These are phyloP conservation scores for Geotrichum cucujoidarum DNA, from an alignment of 1,139 yeast genomes.

Conservation along the genomic window DNA sequence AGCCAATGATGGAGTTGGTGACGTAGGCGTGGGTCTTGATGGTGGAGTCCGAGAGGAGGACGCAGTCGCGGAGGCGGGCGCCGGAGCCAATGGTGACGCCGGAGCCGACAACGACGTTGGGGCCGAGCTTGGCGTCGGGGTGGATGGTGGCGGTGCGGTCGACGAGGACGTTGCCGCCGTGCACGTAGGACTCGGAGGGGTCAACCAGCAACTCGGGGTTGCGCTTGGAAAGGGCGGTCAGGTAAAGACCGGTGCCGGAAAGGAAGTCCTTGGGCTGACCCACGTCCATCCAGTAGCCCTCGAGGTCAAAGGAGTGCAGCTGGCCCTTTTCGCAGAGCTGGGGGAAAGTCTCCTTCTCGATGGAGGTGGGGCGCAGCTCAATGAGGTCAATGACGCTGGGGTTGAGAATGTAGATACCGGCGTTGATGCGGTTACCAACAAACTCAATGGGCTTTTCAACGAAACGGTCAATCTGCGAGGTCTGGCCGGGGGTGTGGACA, in stretches of 20 bases:
- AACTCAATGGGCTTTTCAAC: constrained; percentile 98
- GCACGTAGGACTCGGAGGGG: constrained; percentile 62
- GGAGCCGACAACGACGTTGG: constrained; percentile 97
- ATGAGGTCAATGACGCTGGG: constrained; percentile 95
- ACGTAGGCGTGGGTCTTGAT: constrained; percentile 98
- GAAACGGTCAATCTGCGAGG: constrained; percentile 93
- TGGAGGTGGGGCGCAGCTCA: constrained; percentile 96
- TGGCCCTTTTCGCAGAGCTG: constrained; percentile 81
- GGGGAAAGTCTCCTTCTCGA: constrained; percentile 99
- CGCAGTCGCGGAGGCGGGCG: constrained; percentile 96
- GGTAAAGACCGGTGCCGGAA: constrained; percentile 90
- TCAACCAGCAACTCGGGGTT: constrained; percentile 61
- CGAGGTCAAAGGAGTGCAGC: constrained; percentile 92
- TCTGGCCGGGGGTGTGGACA: constrained; percentile 82
- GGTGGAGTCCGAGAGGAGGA: constrained; percentile 81
- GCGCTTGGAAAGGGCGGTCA: constrained; percentile 80
- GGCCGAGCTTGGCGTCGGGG: constrained; percentile 93
- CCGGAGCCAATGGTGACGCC: constrained; percentile 95
- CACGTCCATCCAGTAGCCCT: constrained; percentile 99
- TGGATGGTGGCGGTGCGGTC: constrained; percentile 95
- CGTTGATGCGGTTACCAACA: constrained; percentile 88
- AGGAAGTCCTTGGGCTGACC: constrained; percentile 99
- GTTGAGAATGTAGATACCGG: constrained; percentile 94
- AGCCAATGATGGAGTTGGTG: constrained; percentile 95
- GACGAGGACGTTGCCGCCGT: constrained; percentile 90